Evolutionary conservation across 345 rosid species (phyloP).

Genomic region (Crucihimalaya himalaica): DNA sequence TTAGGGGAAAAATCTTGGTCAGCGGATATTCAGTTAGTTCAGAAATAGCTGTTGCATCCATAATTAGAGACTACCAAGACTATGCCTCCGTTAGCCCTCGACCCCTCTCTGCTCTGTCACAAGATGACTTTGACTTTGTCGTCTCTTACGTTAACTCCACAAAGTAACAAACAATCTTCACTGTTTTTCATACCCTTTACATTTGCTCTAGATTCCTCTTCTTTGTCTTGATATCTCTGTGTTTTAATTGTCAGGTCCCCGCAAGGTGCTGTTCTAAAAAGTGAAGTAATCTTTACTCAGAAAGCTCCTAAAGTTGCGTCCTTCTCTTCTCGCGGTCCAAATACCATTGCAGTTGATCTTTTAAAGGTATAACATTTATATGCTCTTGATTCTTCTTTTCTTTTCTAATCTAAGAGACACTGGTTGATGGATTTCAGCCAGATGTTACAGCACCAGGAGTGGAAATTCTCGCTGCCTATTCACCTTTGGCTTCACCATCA

Average conservation of each 20-base stretch:
- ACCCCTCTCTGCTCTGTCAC: neutral
- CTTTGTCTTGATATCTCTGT: neutral
- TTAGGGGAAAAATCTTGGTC: conserved; percentile 42
- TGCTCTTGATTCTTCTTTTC: neutral
- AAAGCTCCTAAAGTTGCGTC: conserved; percentile 33
- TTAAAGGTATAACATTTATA: conserved; percentile 18
- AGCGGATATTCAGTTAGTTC: neutral
- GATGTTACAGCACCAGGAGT: conserved; percentile 55
- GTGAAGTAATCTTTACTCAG: conserved; percentile 16
- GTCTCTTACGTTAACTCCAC: conserved; percentile 38
- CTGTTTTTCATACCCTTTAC: neutral
- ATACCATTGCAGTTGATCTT: conserved; percentile 16
- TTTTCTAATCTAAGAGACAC: neutral
- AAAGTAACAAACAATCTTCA: conserved; percentile 33
- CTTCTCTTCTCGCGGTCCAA: conserved; percentile 47
- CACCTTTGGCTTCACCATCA: conserved; percentile 29
- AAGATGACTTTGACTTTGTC: neutral
- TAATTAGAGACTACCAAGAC: neutral
- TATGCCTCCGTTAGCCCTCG: conserved; percentile 6
- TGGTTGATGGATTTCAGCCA: conserved; percentile 40
- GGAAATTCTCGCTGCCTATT: conserved; percentile 46
- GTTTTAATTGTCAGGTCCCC: conserved; percentile 20
- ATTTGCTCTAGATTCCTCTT: neutral
- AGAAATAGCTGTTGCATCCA: conserved; percentile 28
- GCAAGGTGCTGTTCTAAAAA: conserved; percentile 29